Evolutionary conservation across 345 rosid genomes (phyloP).

Genomic region (Moricandia arvensis): DNA sequence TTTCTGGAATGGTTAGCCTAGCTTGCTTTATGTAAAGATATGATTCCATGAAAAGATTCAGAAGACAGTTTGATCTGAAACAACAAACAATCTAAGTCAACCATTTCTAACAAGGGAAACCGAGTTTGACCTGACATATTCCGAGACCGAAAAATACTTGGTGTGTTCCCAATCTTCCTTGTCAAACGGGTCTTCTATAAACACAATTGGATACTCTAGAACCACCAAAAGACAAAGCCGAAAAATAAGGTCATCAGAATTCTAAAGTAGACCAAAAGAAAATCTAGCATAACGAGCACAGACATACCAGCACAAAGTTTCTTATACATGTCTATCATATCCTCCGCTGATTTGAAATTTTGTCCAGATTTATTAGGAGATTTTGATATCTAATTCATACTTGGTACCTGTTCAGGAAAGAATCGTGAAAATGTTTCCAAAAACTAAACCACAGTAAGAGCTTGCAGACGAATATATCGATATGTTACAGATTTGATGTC

Average conservation of each 20-base stretch:
- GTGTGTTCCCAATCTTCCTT: slow-evolving; percentile 97
- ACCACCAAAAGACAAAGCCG: slow-evolving; percentile 26
- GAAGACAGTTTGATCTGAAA: slow-evolving; percentile 2
- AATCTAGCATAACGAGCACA: slow-evolving; percentile 10
- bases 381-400: slow-evolving; percentile 81
- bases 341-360: slow-evolving; percentile 92
- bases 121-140: slow-evolving; percentile 78
- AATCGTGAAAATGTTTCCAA: slow-evolving; percentile 1
- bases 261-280: slow-evolving; percentile 2
- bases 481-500: neutral
- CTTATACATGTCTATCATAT: slow-evolving; percentile 89
- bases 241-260: slow-evolving; percentile 19
- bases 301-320: slow-evolving; percentile 75
- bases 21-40: neutral
- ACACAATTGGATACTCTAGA: slow-evolving; percentile 77
- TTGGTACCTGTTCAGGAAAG: slow-evolving; percentile 61
- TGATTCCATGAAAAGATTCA: neutral
- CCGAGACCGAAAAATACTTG: slow-evolving; percentile 71
- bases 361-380: slow-evolving; percentile 67
- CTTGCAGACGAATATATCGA: neutral
- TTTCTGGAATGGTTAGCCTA: neutral
- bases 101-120: slow-evolving; percentile 14
- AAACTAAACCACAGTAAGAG: neutral
- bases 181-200: slow-evolving; percentile 97
- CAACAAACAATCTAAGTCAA: neutral